Conservation (phyloP, 148 eudicot species). For the Salicornia ramosissima region DNA sequence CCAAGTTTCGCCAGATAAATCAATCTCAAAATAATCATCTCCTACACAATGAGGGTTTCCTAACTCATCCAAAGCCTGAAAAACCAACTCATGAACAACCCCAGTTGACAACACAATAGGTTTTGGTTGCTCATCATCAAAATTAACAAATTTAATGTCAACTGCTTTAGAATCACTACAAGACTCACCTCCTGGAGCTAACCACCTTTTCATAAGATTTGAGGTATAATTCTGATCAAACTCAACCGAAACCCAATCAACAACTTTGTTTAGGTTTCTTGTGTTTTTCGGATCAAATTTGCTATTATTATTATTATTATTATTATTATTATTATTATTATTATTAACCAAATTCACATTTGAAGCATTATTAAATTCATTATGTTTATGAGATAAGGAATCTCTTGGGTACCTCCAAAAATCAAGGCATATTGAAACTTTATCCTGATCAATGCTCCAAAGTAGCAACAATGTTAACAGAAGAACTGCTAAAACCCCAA, state of each 20-base stretch:
- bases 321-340: slow-evolving; percentile 12
- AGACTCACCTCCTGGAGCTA: slow-evolving; percentile 52
- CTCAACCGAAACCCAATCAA: slow-evolving; percentile 37
- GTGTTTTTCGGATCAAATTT: not conserved
- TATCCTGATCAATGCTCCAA: slow-evolving; percentile 36
- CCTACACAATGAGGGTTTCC: slow-evolving; percentile 63
- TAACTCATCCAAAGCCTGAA: slow-evolving; percentile 71
- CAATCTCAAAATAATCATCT: slow-evolving; percentile 86
- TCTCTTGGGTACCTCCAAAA: slow-evolving; percentile 34
- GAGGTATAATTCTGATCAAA: slow-evolving; percentile 51
- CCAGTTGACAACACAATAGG: slow-evolving; percentile 46
- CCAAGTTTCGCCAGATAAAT: slow-evolving; percentile 69
- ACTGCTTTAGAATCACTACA: slow-evolving; percentile 60
- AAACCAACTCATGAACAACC: slow-evolving; percentile 56
- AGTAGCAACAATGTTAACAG: slow-evolving; percentile 27
- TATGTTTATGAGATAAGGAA: not conserved
- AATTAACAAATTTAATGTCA: slow-evolving; percentile 45
- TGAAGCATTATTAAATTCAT: slow-evolving; percentile 12
- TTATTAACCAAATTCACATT: slow-evolving; percentile 8
- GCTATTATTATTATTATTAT: slow-evolving; percentile 11
- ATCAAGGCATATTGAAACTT: slow-evolving; percentile 23
- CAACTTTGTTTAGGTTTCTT: not conserved
- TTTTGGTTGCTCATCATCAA: slow-evolving; percentile 34
- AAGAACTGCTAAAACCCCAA: slow-evolving; percentile 23
- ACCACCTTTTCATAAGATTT: slow-evolving; percentile 50